Evolutionary conservation across 2,329 filamentous ascomycete species (phyloP), one percentile per base, ranked within the genome.

Genomic region (Neocucurbitaria cava): DNA sequence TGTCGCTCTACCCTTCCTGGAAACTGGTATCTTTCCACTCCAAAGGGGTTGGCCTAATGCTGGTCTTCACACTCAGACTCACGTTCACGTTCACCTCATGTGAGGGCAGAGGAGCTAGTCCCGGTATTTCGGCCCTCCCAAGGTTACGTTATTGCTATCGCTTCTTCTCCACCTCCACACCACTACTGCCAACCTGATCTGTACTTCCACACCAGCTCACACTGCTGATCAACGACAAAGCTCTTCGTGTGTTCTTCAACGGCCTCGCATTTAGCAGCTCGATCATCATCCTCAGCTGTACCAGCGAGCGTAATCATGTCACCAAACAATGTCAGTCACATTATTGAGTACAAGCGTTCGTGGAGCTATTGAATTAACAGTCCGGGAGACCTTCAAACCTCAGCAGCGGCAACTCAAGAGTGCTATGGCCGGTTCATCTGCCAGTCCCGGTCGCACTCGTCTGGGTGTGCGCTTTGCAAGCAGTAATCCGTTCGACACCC

Each of bases 261-360:
- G 10, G 11, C 13, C 17, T 39, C 17, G 38, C 28, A 17, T 30
- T 23, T 11, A 23, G 21, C 21, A 23, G 10, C 11, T 4, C 21
- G 15, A 35, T 21, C 5, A 21, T 13, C 20, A 5, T 31, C 9
- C 11, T 46, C 30, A 21, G n/a, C 30, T 9, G 10, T 7, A 20
- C n/a, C n/a, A 5, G 23, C 35, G 31, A 6, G 15, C 15, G 18
- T 7, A n/a, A 15, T 10, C 20, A 23, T 23, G 38, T 23, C 38
- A 23, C 23, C 20, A 40, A 40, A 11, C 38, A 40, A 59, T 48
- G 59, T 61, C 17, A 57, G 56, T 61, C 18, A 43, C n/a, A 42
- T 6, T 28, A n/a, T 13, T 23, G 20, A 15, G 11, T 38, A 47
- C 15, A 47, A 24, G 23, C 35, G 38, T 15, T 38, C 38, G 38